These are phyloP conservation scores for Myxozyma melibiosi DNA, from an alignment of 805 yeast species.

Conservation along the genomic window DNA sequence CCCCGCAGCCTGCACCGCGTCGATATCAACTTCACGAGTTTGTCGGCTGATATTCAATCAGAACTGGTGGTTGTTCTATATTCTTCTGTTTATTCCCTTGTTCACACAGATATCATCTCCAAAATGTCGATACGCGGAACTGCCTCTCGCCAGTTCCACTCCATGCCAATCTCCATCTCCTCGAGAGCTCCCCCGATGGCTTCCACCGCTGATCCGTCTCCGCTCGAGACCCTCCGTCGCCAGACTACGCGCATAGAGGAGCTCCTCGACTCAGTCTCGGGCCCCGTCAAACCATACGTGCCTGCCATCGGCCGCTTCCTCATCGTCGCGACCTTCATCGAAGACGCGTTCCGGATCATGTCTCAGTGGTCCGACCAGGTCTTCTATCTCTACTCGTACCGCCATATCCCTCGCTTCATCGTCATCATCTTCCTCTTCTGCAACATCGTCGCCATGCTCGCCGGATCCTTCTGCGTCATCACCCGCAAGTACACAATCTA, in stretches of 20 bases:
- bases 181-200: slow-evolving; percentile 25
- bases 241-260: slow-evolving; percentile 32
- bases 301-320: slow-evolving; percentile 87
- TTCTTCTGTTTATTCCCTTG: neutral
- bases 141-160: slow-evolving; percentile 33
- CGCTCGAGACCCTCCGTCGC: slow-evolving; percentile 27
- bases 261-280: slow-evolving; percentile 29
- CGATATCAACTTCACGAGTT: too few relatives aligned
- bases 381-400: slow-evolving; percentile 74
- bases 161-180: slow-evolving; percentile 33
- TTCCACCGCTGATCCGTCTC: slow-evolving; percentile 31
- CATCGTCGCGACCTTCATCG: slow-evolving; percentile 91
- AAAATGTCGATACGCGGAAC: slow-evolving; percentile 33
- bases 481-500: slow-evolving; percentile 65
- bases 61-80: too few relatives aligned
- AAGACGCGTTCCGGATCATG: slow-evolving; percentile 80
- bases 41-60: too few relatives aligned
- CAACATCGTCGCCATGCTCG: slow-evolving; percentile 70
- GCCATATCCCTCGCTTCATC: slow-evolving; percentile 75
- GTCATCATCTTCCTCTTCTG: slow-evolving; percentile 68
- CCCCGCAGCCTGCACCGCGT: too few relatives aligned
- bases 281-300: slow-evolving; percentile 46
- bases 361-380: slow-evolving; percentile 93
- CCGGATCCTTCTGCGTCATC: slow-evolving; percentile 71
- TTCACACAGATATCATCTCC: neutral